Evolutionary conservation across 257 asterid genomes (phyloP), one percentile per base, ranked within the genome.

Genomic region (Gardenia jasminoides): DNA sequence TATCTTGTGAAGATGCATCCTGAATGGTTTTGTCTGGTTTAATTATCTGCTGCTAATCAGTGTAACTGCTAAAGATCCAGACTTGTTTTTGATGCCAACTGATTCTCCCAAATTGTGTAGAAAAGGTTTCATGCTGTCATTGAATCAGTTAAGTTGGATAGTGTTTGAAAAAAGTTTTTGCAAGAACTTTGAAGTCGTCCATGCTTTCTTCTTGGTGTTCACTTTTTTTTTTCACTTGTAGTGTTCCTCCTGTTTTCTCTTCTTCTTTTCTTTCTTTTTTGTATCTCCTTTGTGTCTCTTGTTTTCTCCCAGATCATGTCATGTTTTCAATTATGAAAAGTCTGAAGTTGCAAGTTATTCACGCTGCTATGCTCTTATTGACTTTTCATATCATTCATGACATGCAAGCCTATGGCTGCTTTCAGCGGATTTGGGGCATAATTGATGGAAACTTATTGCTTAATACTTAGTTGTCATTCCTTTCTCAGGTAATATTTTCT

Each of bases 11-110:
- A 41, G 67, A 31, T 52, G 39, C 41, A 31, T 62, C 31, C 9
- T 58, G 78, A 75, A 58, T n/a, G 58, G 11, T 36, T 39, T 66
- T 19, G 12, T 56, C 72, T 43, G 65, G 33, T 76, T 30, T 75
- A 67, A 59, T 59, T 39, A 24, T 22, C n/a, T 36, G 30, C 46
- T 3, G 31, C 7, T 72, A 48, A 61, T 41, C 19, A 12, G 59
- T 59, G n/a, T 59, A 6, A 20, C 58, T 41, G 43, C 65, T 44
- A 74, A 24, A 10, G 22, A 59, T 61, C 16, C 15, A 20, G 46
- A 31, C 66, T 6, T 33, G 36, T 44, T 3, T 31, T 73, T 3
- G 66, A 56, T 73, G 31, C 46, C 58, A 39, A 54, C 19, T 44
- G 41, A 28, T 65, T 33, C 50, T 47, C 2, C 79, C 64, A 30